Percentiles rank a stretch among this genome's conserved stretches.
Conservation (phyloP, 225 moss, liverwort and hornwort species). For the Lunularia cruciata region DNA sequence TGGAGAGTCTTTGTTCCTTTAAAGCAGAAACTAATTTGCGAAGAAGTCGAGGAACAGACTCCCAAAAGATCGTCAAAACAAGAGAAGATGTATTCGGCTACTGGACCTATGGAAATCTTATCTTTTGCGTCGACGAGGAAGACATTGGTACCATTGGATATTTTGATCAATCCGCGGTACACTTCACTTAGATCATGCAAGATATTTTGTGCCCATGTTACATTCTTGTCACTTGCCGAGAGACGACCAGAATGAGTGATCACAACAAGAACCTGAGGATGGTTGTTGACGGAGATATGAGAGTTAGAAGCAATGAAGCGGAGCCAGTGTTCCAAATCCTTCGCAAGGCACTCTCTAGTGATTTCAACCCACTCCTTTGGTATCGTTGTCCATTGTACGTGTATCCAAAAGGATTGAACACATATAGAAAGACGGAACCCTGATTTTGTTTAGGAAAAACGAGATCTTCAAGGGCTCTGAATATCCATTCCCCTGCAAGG, state of each 20-base stretch:
- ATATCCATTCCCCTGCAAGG: constrained; percentile 9
- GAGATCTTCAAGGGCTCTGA: constrained; percentile 10
- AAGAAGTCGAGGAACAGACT: no score
- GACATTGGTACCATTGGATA: no score
- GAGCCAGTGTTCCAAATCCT: constrained; percentile 15
- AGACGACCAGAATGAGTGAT: constrained; percentile 14
- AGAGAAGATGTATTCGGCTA: no score
- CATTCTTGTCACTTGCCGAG: no score
- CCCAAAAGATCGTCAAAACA: no score
- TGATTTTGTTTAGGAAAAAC: constrained; percentile 12
- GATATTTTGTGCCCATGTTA: background rate
- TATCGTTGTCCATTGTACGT: no score
- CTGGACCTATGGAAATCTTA: background rate
- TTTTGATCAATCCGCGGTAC: background rate
- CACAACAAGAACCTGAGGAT: constrained; percentile 8
- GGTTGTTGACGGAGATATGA: background rate
- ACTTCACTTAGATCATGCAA: background rate
- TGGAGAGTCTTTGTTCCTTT: no score
- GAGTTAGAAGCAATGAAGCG: constrained; percentile 18
- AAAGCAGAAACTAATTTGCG: no score
- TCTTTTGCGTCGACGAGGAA: background rate
- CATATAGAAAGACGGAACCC: constrained; percentile 12
- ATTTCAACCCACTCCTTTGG: background rate
- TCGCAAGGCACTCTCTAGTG: no score
- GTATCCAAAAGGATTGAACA: constrained; percentile 29